These are phyloP conservation scores for Neonothopanus nambi DNA, from an alignment of 1,284 basidiomycete genomes.

Conservation along the genomic window DNA sequence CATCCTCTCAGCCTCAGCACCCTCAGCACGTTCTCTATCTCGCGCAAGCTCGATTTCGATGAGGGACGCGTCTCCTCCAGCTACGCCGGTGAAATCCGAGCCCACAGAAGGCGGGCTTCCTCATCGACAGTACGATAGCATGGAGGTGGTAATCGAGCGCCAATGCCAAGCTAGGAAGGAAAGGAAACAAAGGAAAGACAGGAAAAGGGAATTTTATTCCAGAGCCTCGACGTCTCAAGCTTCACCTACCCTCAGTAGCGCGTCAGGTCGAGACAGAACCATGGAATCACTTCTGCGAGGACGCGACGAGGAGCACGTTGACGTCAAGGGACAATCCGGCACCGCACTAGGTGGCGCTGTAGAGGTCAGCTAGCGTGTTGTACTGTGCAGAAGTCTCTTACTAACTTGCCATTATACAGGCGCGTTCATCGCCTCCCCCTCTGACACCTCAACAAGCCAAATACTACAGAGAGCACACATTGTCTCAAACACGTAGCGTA, in stretches of 20 bases:
- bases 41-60: slow-evolving; percentile 53
- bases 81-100: slow-evolving; percentile 65
- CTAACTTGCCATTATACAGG: slow-evolving; percentile 3
- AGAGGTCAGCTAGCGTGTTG: slow-evolving; percentile 31
- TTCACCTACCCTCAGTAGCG: slow-evolving; percentile 51
- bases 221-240: slow-evolving; percentile 32
- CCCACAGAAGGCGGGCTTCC: slow-evolving; percentile 48
- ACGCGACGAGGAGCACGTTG: slow-evolving; percentile 48
- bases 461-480: slow-evolving; percentile 61
- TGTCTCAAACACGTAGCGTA: slow-evolving; percentile 39
- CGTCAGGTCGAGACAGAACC: slow-evolving; percentile 39
- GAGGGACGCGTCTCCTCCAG: slow-evolving; percentile 46
- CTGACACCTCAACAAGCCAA: slow-evolving; percentile 55
- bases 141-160: slow-evolving; percentile 72
- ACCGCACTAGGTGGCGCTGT: slow-evolving; percentile 27
- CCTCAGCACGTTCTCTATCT: slow-evolving; percentile 41
- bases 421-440: slow-evolving; percentile 29
- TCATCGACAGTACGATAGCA: slow-evolving; percentile 61
- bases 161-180: slow-evolving; percentile 58
- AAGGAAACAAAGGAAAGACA: slow-evolving; percentile 45
- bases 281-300: slow-evolving; percentile 51
- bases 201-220: slow-evolving; percentile 40
- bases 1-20: slow-evolving; percentile 33
- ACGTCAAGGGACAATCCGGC: slow-evolving; percentile 13
- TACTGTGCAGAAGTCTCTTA: slow-evolving; percentile 7